phyloP scores from a whole-genome alignment of 1,284 basidiomycete species.

The Ceraceosorus guamensis region DNA sequence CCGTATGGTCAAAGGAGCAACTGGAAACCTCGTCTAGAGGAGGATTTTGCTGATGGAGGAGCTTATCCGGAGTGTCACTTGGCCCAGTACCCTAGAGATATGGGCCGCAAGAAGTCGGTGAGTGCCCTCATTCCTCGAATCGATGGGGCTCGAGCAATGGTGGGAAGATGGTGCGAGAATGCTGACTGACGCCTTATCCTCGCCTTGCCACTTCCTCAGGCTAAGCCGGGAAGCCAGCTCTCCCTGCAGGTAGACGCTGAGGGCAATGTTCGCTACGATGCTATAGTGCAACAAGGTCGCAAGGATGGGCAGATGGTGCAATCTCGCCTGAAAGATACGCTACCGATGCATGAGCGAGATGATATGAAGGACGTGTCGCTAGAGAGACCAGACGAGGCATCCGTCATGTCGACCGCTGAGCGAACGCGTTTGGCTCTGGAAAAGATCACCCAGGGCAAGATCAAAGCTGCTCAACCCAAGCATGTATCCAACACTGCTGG shows the following conservation, averaged over 20 bases:
- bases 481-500: conserved; percentile 50
- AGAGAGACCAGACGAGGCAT: conserved; percentile 86
- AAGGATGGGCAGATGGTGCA: conserved; percentile 77
- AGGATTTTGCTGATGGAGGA: conserved; percentile 88
- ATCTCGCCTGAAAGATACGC: conserved; percentile 93
- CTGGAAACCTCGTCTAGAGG: conserved; percentile 75
- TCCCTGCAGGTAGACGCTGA: conserved; percentile 93
- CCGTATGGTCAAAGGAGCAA: conserved; percentile 74
- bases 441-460: conserved; percentile 86
- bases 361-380: conserved; percentile 70
- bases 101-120: conserved; percentile 74
- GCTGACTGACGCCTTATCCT: background rate
- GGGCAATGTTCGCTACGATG: conserved; percentile 93
- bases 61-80: conserved; percentile 95
- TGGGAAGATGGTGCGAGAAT: background rate
- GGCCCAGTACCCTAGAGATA: conserved; percentile 90
- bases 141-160: background rate
- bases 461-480: conserved; percentile 85
- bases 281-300: conserved; percentile 90
- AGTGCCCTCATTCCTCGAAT: background rate
- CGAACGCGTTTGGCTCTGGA: conserved; percentile 84
- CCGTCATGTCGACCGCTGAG: conserved; percentile 79
- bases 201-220: background rate
- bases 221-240: conserved; percentile 67
- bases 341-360: conserved; percentile 80